Evolutionary conservation across 2,329 filamentous ascomycete genomes (phyloP).

Genomic region (Emmonsiellopsis sp.): DNA sequence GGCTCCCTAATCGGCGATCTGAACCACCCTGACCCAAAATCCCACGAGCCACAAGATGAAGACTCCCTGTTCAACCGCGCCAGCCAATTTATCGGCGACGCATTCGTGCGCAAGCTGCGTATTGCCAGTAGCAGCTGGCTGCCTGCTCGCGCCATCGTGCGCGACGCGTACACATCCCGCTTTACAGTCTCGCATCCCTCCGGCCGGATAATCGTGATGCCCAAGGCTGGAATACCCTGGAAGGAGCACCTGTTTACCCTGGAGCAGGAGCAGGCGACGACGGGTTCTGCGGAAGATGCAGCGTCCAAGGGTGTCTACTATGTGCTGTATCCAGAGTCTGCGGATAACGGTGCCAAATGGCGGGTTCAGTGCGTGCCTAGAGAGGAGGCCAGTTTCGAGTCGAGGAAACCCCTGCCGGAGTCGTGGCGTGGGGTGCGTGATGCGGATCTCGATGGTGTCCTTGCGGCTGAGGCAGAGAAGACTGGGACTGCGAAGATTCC

Average conservation of each 20-base stretch:
- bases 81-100: slow-evolving; percentile 75
- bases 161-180: slow-evolving; percentile 63
- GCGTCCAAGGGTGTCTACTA: slow-evolving; percentile 58
- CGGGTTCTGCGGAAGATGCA: slow-evolving; percentile 14
- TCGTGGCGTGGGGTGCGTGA: slow-evolving; percentile 88
- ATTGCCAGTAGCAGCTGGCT: slow-evolving; percentile 73
- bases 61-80: slow-evolving; percentile 71
- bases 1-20: slow-evolving; percentile 72
- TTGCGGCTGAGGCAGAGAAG: slow-evolving; percentile 32
- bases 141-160: slow-evolving; percentile 72
- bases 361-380: slow-evolving; percentile 87
- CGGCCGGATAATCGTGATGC: slow-evolving; percentile 74
- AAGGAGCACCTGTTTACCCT: slow-evolving; percentile 91
- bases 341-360: slow-evolving; percentile 71
- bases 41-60: slow-evolving; percentile 61
- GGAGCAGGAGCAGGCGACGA: slow-evolving; percentile 49
- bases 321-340: slow-evolving; percentile 82
- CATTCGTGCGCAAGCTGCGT: slow-evolving; percentile 73
- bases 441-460: slow-evolving; percentile 62
- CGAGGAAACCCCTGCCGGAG: slow-evolving; percentile 82
- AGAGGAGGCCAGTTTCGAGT: slow-evolving; percentile 77
- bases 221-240: slow-evolving; percentile 74
- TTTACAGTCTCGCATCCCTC: slow-evolving; percentile 54
- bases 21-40: slow-evolving; percentile 55
- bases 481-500: slow-evolving; percentile 29